phyloP scores from a whole-genome alignment of 352 stramenopile species.

The Globisporangium emineosum region DNA sequence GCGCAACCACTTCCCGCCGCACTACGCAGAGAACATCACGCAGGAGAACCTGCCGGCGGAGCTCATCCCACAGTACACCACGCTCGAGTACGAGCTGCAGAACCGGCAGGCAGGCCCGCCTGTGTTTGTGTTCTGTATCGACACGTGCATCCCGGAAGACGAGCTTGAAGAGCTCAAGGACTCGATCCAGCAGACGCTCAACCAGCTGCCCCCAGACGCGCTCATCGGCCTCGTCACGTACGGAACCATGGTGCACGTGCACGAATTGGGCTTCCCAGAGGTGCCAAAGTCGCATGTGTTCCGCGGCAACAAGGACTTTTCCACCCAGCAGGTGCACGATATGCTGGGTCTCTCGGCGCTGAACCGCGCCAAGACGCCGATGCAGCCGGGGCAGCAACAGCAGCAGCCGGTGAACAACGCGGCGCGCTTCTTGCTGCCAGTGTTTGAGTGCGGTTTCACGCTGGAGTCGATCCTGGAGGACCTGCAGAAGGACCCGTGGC shows the following conservation, averaged over 20 bases:
- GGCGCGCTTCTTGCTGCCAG: slow-evolving; percentile 94
- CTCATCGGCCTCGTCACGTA: slow-evolving; percentile 99
- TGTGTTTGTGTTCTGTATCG: slow-evolving; percentile 98
- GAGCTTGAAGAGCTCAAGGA: slow-evolving; percentile 98
- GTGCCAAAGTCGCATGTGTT: slow-evolving; percentile 98
- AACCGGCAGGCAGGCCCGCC: slow-evolving; percentile 91
- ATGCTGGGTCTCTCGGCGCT: slow-evolving; percentile 90
- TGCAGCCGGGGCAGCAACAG: slow-evolving; percentile 53
- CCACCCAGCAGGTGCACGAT: slow-evolving; percentile 93
- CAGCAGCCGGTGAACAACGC: slow-evolving; percentile 85
- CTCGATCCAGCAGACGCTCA: slow-evolving; percentile 97
- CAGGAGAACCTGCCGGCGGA: slow-evolving; percentile 98
- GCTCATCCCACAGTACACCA: slow-evolving; percentile 99
- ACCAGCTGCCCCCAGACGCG: slow-evolving; percentile 96
- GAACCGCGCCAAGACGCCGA: slow-evolving; percentile 48
- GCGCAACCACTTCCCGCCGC: slow-evolving; percentile 97
- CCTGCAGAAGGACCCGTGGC: slow-evolving; percentile 97
- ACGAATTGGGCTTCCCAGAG: slow-evolving; percentile 96
- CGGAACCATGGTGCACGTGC: slow-evolving; percentile 98
- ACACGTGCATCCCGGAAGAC: slow-evolving; percentile 96
- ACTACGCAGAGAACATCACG: slow-evolving; percentile 95
- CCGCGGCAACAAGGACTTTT: slow-evolving; percentile 98
- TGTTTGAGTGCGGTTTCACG: slow-evolving; percentile 96
- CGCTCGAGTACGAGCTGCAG: slow-evolving; percentile 98
- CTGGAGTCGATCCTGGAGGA: slow-evolving; percentile 98